Conservation (phyloP, 441 rosid species). For the Biscutella laevigata region DNA sequence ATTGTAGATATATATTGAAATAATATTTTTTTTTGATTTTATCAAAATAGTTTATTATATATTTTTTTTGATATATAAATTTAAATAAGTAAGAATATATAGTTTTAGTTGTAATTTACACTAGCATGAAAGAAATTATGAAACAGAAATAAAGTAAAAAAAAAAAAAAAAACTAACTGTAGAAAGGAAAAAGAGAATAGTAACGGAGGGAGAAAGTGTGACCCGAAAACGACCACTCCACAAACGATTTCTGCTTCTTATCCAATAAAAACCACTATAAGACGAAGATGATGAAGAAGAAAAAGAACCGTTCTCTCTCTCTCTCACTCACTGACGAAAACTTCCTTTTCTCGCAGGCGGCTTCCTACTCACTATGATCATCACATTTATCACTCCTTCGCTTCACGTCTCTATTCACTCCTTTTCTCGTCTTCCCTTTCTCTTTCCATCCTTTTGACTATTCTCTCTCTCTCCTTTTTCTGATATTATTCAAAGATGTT, state of each 20-base stretch:
- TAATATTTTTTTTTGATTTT: too few relatives aligned
- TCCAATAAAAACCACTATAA: slow-evolving; percentile 5
- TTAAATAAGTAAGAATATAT: too few relatives aligned
- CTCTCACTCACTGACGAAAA: slow-evolving; percentile 11
- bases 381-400: neutral
- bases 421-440: neutral
- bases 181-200: too few relatives aligned
- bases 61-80: too few relatives aligned
- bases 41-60: too few relatives aligned
- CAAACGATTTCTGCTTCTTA: slow-evolving; percentile 13
- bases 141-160: too few relatives aligned
- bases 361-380: slow-evolving; percentile 4
- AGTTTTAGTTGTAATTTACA: too few relatives aligned
- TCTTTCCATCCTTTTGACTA: slow-evolving; percentile 7
- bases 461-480: slow-evolving; percentile 9
- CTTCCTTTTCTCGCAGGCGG: neutral
- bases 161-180: too few relatives aligned
- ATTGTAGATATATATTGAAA: too few relatives aligned
- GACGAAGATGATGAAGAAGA: neutral
- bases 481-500: slow-evolving; percentile 7
- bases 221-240: slow-evolving; percentile 20
- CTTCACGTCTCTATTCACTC: neutral
- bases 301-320: slow-evolving; percentile 12
- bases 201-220: too few relatives aligned
- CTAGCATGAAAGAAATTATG: too few relatives aligned